Evolutionary conservation across 2,329 filamentous ascomycete species (phyloP), one percentile per base, ranked within the genome.

Genomic region (Cyanodermella asteris): DNA sequence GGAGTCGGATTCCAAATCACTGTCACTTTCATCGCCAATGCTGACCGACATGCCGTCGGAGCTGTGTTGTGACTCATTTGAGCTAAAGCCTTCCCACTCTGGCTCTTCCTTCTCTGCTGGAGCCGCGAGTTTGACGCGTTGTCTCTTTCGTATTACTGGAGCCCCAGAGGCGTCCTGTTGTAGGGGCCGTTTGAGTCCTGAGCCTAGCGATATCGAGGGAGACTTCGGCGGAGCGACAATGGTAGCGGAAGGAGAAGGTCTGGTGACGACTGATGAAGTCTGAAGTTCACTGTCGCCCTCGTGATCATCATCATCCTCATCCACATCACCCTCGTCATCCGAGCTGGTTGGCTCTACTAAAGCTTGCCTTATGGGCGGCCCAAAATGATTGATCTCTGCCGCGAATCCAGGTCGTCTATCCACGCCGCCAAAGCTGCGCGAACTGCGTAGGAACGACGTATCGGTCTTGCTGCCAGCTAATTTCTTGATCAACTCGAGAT

Each of bases 101-200:
- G 56, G 34, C 2, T 64, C 54, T 11, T 59, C 38, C 31, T 63
- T 72, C 3, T 59, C 59, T 32, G 61, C 59, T 10, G 71, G 50
- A 4, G 64, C 14, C n/a, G 23, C 7, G 17, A 1, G 16, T 4
- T 43, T 37, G 59, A 44, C 70, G 8, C 31, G 28, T 57, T 47
- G 72, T 25, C 80, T 64, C 43, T 80, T 87, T 41, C 75, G 72
- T 25, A 94, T 67, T 3, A 91, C 56, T 0, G 84, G 87, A 28
- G 67, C 68, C 5, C 84, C 80, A 30, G 72, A 67, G 2, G 77
- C 69, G 33, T 78, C 80, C 7, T 80, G 36, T 22, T 91, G 76
- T 7, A 97, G 55, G 2, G 82, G 80, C 20, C 82, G 64, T 46
- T 94, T 94, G 30, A 97, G 49, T 5, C 87, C 87, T 31, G 70